Evolutionary conservation across 1,284 basidiomycete genomes (phyloP), one percentile per base, ranked within the genome.

Genomic region (Sanghuangporus sanghuang): DNA sequence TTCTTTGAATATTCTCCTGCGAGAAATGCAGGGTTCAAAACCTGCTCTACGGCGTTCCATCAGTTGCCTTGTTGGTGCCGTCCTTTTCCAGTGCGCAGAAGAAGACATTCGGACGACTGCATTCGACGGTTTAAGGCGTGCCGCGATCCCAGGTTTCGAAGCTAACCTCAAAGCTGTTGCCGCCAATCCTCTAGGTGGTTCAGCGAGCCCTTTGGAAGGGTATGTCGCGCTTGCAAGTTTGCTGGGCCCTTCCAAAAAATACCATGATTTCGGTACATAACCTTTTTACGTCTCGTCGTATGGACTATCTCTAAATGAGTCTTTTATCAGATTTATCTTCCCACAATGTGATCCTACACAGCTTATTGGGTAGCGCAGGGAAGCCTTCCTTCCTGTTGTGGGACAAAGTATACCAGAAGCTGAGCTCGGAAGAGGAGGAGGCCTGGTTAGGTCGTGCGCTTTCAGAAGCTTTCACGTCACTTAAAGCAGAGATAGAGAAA

Each of bases 301-400:
- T 56, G 63, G 63, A 42, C 32, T 54, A 50, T 23, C 50, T 62
- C 40, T 63, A 64, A 65, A 21, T 59, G 63, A 68, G 65, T 42
- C 72, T 42, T 23, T 59, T 32, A 75, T 75, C 67, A 46, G 70
- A 70, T 38, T 44, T 72, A 11, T 70, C 78, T 21, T 72, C 76
- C 27, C 73, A 69, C 63, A 79, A 85, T 70, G 56, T 79, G 18
- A 75, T 74, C 0, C 68, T 85, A 9, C 78, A 82, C 52, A 74
- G 78, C 0, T 73, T 89, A 9, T 70, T 74, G 6, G 70, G 79
- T 7, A 78, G 77, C 1, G 72, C 79, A 1, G 73, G 80, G 6
- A 96, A 94, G 71, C 91, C 93, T 0, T 89, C 90, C 1, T 96
- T 96, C 76, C 72, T 97, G 46, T 71, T 96, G 21, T 93, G 86